Percentiles rank a stretch among this genome's conserved stretches.
These are phyloP conservation scores for Dryadomyces sulphureus DNA, from an alignment of 2,329 filamentous ascomycete species.

Conservation along the genomic window DNA sequence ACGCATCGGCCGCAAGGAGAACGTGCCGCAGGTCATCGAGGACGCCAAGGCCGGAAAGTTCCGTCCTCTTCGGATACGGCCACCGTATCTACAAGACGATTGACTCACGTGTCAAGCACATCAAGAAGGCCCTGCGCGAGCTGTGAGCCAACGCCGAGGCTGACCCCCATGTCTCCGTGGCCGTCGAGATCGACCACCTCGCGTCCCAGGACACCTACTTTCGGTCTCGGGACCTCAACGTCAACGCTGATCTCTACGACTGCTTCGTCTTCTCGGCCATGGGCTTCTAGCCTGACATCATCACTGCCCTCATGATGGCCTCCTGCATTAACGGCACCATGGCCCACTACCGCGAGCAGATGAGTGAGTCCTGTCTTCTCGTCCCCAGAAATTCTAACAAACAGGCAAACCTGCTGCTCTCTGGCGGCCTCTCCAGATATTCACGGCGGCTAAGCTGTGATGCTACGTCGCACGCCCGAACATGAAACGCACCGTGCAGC, in stretches of 20 bases:
- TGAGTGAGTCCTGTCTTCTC: not conserved
- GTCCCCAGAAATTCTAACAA: not conserved
- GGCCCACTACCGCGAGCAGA: not conserved
- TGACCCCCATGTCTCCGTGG: not conserved
- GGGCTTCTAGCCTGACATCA: not conserved
- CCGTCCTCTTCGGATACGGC: constrained; percentile 39
- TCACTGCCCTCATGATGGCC: not conserved
- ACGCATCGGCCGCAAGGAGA: constrained; percentile 33
- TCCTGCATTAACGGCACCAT: not conserved
- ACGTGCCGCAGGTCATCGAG: constrained; percentile 33
- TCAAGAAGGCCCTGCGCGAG: not conserved
- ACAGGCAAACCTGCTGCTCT: not conserved
- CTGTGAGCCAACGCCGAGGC: not conserved
- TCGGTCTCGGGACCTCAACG: not conserved
- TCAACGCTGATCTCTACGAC: not conserved
- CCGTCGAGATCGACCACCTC: not conserved
- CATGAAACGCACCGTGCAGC: too few species aligned
- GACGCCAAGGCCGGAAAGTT: constrained; percentile 34
- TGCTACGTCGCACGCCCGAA: too few species aligned
- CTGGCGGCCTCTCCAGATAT: not conserved
- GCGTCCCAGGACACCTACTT: not conserved
- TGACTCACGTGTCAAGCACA: constrained; percentile 26
- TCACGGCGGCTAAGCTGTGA: not conserved
- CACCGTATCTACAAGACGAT: constrained; percentile 40
- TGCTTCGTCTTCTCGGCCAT: not conserved